Conservation (phyloP, 2,329 filamentous ascomycete genomes). For the Fusarium sp. region DNA sequence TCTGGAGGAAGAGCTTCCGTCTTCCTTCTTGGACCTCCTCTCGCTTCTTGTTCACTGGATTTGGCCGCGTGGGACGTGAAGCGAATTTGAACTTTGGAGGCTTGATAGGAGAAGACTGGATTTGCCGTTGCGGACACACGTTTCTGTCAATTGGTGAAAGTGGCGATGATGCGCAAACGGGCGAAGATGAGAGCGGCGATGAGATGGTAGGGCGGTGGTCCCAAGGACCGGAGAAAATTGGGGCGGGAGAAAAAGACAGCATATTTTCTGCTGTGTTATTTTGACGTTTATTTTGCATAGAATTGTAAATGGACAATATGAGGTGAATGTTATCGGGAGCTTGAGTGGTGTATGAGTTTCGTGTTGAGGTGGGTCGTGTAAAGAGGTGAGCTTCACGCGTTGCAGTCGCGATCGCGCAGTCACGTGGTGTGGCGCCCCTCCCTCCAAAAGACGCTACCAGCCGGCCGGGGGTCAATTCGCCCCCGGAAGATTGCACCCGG, state of each 20-base stretch:
- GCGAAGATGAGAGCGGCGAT: slow-evolving; percentile 65
- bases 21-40: slow-evolving; percentile 74
- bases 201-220: slow-evolving; percentile 62
- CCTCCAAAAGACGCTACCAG: background rate
- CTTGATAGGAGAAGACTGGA: slow-evolving; percentile 60
- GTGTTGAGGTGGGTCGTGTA: slow-evolving; percentile 28
- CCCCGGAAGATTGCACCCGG: slow-evolving; percentile 40
- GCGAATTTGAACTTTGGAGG: slow-evolving; percentile 63
- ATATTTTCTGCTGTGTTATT: slow-evolving; percentile 48
- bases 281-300: slow-evolving; percentile 54
- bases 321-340: background rate
- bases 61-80: slow-evolving; percentile 68
- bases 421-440: slow-evolving; percentile 47
- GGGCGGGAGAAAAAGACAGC: slow-evolving; percentile 58
- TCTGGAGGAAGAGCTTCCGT: slow-evolving; percentile 76
- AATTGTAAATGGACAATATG: background rate
- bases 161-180: slow-evolving; percentile 64
- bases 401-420: slow-evolving; percentile 45
- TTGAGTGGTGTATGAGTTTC: slow-evolving; percentile 3
- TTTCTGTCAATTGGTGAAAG: slow-evolving; percentile 60
- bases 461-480: slow-evolving; percentile 14
- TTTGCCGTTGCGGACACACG: slow-evolving; percentile 55
- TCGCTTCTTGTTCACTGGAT: slow-evolving; percentile 70
- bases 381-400: slow-evolving; percentile 43
- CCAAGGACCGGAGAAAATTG: slow-evolving; percentile 59